Conservation (phyloP, 805 yeast genomes). For the Cephaloascus albidus region DNA sequence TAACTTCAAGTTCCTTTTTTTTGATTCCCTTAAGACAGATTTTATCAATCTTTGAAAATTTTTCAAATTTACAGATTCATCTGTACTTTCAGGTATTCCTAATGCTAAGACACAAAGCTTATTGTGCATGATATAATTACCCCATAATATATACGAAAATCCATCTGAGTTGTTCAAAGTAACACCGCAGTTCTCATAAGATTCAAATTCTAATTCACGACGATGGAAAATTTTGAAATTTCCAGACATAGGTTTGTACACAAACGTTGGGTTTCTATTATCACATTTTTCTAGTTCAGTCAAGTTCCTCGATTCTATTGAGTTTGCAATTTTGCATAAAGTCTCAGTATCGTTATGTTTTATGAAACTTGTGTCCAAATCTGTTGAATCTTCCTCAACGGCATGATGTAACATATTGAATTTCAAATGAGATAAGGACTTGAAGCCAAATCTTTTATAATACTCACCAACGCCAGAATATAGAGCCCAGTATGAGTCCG, state of each 20-base stretch:
- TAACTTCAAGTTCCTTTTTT: not conserved
- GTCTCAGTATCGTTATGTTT: no score
- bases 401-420: no score
- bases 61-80: not conserved
- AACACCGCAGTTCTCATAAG: not conserved
- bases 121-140: not conserved
- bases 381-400: no score
- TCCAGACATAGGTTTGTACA: no score
- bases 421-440: not conserved
- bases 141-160: not conserved
- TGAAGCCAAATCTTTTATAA: not conserved
- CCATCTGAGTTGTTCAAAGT: not conserved
- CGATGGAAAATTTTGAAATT: not conserved
- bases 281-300: no score
- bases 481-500: not conserved
- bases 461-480: not conserved
- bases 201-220: not conserved
- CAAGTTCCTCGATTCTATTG: no score
- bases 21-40: not conserved
- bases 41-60: not conserved
- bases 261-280: no score
- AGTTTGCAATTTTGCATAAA: no score
- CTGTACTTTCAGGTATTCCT: not conserved
- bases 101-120: not conserved
- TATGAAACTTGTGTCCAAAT: no score